Evolutionary conservation across 2,329 filamentous ascomycete genomes (phyloP).

Genomic region (Venturia pyrina): DNA sequence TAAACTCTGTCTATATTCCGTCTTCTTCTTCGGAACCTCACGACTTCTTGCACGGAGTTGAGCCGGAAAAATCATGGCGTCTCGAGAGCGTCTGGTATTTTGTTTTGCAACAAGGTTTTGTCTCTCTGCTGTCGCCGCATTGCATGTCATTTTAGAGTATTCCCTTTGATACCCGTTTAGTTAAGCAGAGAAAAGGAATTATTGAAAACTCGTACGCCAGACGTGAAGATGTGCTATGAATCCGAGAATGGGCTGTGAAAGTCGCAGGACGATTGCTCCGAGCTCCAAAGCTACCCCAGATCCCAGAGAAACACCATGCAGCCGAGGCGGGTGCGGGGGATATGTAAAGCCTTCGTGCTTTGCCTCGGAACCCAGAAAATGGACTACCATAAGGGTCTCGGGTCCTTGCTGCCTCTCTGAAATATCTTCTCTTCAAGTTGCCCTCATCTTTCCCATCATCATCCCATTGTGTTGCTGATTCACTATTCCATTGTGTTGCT

Average conservation of each 20-base stretch:
- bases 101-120: not conserved
- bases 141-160: not conserved
- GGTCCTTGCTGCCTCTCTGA: not conserved
- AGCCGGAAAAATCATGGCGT: not conserved
- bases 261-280: no score
- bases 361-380: not conserved
- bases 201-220: no score
- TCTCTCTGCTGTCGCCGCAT: not conserved
- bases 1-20: not conserved
- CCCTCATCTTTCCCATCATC: not conserved
- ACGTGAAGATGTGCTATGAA: no score
- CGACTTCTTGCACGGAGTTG: not conserved
- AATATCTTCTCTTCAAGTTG: no score
- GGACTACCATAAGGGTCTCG: not conserved
- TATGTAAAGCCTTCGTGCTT: not conserved
- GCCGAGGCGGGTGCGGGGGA: no score
- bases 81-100: not conserved
- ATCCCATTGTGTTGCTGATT: not conserved
- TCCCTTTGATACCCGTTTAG: not conserved
- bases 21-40: not conserved
- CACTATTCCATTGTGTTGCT: not conserved
- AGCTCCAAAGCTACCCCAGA: no score
- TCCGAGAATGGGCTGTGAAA: no score
- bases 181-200: not conserved
- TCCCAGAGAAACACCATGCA: no score